A percentile compares a stretch with the other conserved stretches of the same genome.
phyloP scores from a whole-genome alignment of 2,329 filamentous ascomycete genomes.

The Cercospora beticola region DNA sequence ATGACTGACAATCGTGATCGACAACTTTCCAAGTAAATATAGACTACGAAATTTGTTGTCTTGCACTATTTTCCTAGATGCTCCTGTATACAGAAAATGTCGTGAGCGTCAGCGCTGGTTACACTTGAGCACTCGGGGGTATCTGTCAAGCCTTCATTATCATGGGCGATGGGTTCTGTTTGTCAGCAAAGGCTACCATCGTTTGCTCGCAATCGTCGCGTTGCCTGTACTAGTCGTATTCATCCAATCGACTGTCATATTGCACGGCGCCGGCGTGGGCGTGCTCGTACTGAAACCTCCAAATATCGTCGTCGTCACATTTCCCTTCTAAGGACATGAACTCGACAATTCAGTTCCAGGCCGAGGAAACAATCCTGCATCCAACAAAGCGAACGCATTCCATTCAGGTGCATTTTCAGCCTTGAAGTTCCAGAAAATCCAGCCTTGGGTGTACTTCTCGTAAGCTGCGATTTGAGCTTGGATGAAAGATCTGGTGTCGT shows the following conservation, averaged over 20 bases:
- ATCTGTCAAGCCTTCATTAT: not conserved
- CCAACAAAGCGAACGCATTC: conserved; percentile 53
- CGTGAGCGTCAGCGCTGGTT: not conserved
- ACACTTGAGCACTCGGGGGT: not conserved
- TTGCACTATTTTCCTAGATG: not conserved
- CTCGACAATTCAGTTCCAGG: conserved; percentile 38
- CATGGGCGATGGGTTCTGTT: not conserved
- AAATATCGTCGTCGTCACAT: not conserved
- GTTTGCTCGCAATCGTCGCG: not conserved
- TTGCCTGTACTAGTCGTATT: not conserved
- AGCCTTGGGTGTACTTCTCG: conserved; percentile 53
- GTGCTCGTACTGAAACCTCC: not conserved
- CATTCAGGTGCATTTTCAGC: conserved; percentile 54
- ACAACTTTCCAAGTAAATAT: not conserved
- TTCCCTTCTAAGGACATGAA: conserved; percentile 30
- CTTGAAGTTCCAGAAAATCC: conserved; percentile 62
- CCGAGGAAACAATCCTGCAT: conserved; percentile 54
- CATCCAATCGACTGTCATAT: not conserved
- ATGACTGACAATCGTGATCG: not conserved
- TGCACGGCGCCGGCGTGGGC: not conserved
- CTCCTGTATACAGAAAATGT: not conserved
- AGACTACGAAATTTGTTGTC: not conserved
- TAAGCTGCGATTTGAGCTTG: conserved; percentile 56
- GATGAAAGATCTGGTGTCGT: conserved; percentile 53
- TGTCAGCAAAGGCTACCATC: not conserved